Percentiles rank a stretch among this genome's conserved stretches.
phyloP scores from a whole-genome alignment of 176 grass and related monocot genomes.

The Phyllostachys edulis region DNA sequence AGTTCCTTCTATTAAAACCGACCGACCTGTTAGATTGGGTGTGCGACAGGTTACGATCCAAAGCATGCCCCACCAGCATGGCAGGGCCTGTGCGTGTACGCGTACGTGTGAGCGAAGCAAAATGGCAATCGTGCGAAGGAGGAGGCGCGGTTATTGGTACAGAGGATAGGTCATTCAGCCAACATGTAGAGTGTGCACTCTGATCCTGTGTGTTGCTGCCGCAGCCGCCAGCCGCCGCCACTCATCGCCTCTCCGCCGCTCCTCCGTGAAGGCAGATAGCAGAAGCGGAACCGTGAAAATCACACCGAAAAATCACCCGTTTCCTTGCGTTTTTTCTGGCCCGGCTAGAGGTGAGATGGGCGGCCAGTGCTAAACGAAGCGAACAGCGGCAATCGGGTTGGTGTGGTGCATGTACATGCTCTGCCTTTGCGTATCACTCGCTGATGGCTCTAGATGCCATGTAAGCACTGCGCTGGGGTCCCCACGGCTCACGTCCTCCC shows the following conservation, averaged over 20 bases:
- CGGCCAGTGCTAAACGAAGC: background rate
- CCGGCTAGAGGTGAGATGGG: background rate
- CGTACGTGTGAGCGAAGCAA: constrained; percentile 34
- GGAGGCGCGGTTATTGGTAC: constrained; percentile 13
- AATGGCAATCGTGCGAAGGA: background rate
- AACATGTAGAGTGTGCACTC: constrained; percentile 62
- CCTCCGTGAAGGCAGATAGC: no score
- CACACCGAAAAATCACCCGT: background rate
- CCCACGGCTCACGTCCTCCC: background rate
- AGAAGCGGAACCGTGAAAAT: background rate
- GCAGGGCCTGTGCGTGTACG: background rate
- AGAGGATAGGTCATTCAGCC: constrained; percentile 53
- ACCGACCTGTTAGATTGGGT: no score
- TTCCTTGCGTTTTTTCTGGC: background rate
- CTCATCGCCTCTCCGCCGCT: no score
- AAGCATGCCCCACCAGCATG: background rate
- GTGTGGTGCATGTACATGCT: background rate
- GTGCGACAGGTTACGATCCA: background rate
- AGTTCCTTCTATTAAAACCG: no score
- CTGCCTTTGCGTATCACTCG: background rate
- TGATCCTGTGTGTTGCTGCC: constrained; percentile 35
- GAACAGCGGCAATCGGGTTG: background rate
- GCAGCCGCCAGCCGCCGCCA: no score
- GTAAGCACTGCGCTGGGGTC: background rate
- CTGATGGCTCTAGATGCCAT: background rate